phyloP scores from a whole-genome alignment of 73 alveolate species.

The Uronychia setigera region DNA sequence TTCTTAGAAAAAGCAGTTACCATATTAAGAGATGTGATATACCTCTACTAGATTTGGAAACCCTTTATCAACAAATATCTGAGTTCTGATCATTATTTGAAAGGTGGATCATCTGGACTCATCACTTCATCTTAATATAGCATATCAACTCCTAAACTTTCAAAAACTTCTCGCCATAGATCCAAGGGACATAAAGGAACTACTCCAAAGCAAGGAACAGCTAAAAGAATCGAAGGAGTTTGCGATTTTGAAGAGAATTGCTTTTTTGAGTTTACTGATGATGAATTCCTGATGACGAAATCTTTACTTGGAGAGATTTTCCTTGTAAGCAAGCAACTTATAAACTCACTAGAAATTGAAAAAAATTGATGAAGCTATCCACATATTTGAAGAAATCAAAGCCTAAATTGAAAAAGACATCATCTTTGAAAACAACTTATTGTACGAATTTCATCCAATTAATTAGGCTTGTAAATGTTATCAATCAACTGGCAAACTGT shows the following conservation, averaged over 20 bases:
- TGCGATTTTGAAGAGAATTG: too few species aligned
- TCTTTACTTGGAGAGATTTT: neutral
- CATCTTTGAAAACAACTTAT: neutral
- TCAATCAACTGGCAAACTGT: neutral
- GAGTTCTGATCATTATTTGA: too few species aligned
- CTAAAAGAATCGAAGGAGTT: too few species aligned
- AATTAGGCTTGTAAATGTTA: neutral
- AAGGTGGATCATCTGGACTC: too few species aligned
- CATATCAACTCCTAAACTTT: too few species aligned
- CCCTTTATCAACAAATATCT: too few species aligned
- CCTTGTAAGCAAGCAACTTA: neutral
- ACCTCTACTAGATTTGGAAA: neutral
- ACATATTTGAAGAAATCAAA: neutral
- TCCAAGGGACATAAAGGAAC: neutral
- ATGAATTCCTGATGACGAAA: neutral
- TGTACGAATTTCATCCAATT: too few species aligned
- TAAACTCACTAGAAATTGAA: neutral
- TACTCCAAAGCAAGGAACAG: neutral
- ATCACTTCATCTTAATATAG: too few species aligned
- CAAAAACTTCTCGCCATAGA: too few species aligned
- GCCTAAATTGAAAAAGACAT: neutral
- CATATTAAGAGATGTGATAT: neutral
- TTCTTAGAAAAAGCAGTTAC: neutral
- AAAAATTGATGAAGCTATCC: neutral
- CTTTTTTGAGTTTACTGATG: neutral